These are phyloP conservation scores for Penicillium bialowiezense DNA, from an alignment of 495 filamentous ascomycete species.

Conservation along the genomic window DNA sequence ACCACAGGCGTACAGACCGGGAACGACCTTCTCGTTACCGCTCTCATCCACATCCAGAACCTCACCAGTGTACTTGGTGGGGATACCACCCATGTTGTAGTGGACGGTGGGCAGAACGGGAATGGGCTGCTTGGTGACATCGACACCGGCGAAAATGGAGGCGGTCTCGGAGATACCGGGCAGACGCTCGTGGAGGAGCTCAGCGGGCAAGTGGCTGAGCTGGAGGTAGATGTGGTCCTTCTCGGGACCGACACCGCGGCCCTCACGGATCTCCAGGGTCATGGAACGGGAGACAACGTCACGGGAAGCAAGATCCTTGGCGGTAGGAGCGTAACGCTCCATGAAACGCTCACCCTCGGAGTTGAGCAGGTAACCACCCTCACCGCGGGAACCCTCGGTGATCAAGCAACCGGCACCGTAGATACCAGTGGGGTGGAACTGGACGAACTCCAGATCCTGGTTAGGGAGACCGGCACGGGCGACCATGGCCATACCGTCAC, in stretches of 20 bases:
- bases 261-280: slow-evolving; percentile 96
- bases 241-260: slow-evolving; percentile 90
- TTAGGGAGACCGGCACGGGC: slow-evolving; percentile 95
- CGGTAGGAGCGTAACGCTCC: slow-evolving; percentile 96
- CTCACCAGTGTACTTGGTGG: slow-evolving; percentile 94
- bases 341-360: slow-evolving; percentile 97
- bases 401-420: slow-evolving; percentile 98
- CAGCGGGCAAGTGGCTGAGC: slow-evolving; percentile 86
- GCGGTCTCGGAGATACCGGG: slow-evolving; percentile 98
- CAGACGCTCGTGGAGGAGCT: slow-evolving; percentile 91
- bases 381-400: slow-evolving; percentile 95
- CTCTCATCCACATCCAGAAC: slow-evolving; percentile 78
- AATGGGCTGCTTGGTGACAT: slow-evolving; percentile 94
- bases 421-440: slow-evolving; percentile 99
- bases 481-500: slow-evolving; percentile 99
- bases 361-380: slow-evolving; percentile 97
- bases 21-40: slow-evolving; percentile 89
- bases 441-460: slow-evolving; percentile 99
- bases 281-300: slow-evolving; percentile 96
- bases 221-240: slow-evolving; percentile 98
- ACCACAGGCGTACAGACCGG: slow-evolving; percentile 92
- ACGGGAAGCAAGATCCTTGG: slow-evolving; percentile 91
- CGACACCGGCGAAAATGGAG: slow-evolving; percentile 92
- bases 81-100: slow-evolving; percentile 99
- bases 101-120: slow-evolving; percentile 96